Evolutionary conservation across 352 stramenopile genomes (phyloP).

Genomic region (Phytopythium boreale): DNA sequence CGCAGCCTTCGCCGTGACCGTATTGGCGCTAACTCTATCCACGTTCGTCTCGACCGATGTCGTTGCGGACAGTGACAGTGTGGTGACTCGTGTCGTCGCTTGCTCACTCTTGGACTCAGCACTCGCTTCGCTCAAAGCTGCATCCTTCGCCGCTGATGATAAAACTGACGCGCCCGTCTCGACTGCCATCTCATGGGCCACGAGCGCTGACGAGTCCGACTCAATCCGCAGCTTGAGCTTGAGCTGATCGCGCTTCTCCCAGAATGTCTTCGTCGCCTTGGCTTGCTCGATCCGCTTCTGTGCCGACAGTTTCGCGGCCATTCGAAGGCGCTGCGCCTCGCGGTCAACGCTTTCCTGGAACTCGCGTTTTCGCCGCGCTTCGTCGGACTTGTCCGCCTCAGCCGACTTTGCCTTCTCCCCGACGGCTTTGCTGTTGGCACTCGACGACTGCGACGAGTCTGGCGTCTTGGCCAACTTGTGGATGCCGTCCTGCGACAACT

Average conservation of each 20-base stretch:
- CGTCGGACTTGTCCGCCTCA: slow-evolving; percentile 7
- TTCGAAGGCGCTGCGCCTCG: slow-evolving; percentile 59
- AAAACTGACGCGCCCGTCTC: not conserved
- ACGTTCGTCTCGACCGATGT: not conserved
- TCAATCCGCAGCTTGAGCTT: slow-evolving; percentile 31
- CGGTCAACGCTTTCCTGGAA: slow-evolving; percentile 62
- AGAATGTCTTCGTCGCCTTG: slow-evolving; percentile 61
- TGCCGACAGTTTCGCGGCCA: slow-evolving; percentile 62
- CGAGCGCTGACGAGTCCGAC: not conserved
- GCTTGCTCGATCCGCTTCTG: slow-evolving; percentile 77
- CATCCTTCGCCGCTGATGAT: not conserved
- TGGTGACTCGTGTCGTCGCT: not conserved
- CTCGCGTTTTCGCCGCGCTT: slow-evolving; percentile 43
- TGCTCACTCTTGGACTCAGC: not conserved
- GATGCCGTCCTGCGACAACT: slow-evolving; percentile 3
- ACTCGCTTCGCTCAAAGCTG: not conserved
- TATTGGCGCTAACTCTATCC: not conserved
- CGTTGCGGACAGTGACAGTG: not conserved
- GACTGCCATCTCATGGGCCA: not conserved
- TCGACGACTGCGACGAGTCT: not conserved
- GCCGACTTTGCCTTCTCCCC: slow-evolving; percentile 6
- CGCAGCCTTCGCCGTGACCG: not conserved
- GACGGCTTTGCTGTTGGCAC: not conserved
- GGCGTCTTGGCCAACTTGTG: slow-evolving; percentile 9
- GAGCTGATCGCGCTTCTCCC: slow-evolving; percentile 51